Base-by-base conservation (phyloP, 495 filamentous ascomycete genomes). In the Xylaria castorea region DNA sequence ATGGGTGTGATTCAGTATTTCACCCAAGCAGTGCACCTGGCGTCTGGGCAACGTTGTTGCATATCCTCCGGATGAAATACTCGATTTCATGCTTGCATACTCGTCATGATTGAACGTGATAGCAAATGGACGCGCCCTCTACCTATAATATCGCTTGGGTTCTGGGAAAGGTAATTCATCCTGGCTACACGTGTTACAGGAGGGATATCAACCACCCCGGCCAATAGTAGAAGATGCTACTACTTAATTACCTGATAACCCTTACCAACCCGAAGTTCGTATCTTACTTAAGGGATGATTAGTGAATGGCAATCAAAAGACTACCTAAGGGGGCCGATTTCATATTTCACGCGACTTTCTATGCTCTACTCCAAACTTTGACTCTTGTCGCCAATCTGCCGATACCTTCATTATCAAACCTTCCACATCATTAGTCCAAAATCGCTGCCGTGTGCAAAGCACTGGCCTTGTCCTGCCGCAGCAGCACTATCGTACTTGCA, bases 171-270 rank as follows among this genome's bases (percentile, higher is more conserved):
- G 58, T 61, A 22, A n/a, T 61, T 61, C 32, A 38, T 38, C 38
- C 58, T 22, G 11, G 48, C 48, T 3, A 51, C 48, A 38, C 34
- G 38, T 27, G 6, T 38, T 38, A 38, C 8, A 61, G 64, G 36
- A 14, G 34, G 6, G 16, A 6, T 42, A 32, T 68, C 30, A 50
- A 9, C 4, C 22, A 68, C 34, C 66, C 66, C 27, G 7, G 66
- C 57, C 66, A 57, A 68, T 68, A 68, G 36, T 40, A 68, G 16
- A 5, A 22, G 32, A 55, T 40, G n/a, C 34, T 57, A 44, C 48
- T 68, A 55, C 44, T 67, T 51, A 53, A 51, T 27, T 67, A 46
- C 14, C 32, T n/a, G 25, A 16, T 36, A 9, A 25, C 44, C 64
- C 34, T 57, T 27, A 7, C 50, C 32, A 55, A 25, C 46, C 27